Evolutionary conservation across 169 alveolate species (phyloP).

Genomic region (Theileria sp.): DNA sequence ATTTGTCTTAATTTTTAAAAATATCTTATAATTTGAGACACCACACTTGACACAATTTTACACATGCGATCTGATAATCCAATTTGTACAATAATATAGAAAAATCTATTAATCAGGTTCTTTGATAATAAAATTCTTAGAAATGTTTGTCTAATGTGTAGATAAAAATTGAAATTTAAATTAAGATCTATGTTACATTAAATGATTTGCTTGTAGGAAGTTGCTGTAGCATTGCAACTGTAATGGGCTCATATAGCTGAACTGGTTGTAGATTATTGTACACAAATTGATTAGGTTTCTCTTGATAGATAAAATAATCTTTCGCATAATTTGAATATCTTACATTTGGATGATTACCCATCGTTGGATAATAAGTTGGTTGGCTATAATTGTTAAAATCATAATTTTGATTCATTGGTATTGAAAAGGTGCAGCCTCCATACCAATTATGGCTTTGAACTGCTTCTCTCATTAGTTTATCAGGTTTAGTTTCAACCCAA

Average conservation of each 20-base stretch:
- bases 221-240: slow-evolving; percentile 18
- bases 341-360: not conserved
- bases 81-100: not conserved
- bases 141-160: not conserved
- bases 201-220: slow-evolving; percentile 23
- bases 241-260: slow-evolving; percentile 22
- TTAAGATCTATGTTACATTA: not conserved
- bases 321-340: not conserved
- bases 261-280: not conserved
- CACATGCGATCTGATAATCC: not conserved
- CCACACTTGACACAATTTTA: slow-evolving; percentile 12
- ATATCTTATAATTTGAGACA: not conserved
- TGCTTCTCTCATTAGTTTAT: not conserved
- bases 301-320: not conserved
- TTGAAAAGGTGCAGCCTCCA: slow-evolving; percentile 9
- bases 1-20: not conserved
- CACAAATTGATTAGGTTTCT: not conserved
- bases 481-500: not conserved
- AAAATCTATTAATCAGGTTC: not conserved
- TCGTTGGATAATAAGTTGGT: not conserved
- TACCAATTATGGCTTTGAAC: slow-evolving; percentile 17
- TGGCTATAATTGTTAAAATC: not conserved
- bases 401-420: not conserved
- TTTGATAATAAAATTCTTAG: too few species aligned
- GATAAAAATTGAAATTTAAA: not conserved